Percentiles rank a stretch among this genome's conserved stretches.
Evolutionary conservation across 2,329 filamentous ascomycete species (phyloP).

Genomic region (Boeremia exigua): DNA sequence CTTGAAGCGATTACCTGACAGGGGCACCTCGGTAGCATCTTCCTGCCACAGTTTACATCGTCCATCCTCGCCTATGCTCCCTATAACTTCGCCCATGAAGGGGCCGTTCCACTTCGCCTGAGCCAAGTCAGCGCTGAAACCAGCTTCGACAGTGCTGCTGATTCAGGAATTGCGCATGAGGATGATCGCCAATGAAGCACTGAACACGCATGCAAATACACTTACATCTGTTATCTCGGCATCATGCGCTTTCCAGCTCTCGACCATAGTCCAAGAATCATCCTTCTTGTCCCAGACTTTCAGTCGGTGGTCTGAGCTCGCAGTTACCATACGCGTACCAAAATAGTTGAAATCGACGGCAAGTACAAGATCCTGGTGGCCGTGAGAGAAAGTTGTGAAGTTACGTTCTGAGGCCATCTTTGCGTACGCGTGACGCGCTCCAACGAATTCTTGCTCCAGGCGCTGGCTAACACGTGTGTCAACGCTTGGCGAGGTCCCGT

Average conservation of each 20-base stretch:
- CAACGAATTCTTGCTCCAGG: conserved; percentile 38
- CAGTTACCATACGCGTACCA: conserved; percentile 88
- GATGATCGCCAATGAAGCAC: no score
- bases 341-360: conserved; percentile 91
- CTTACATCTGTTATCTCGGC: conserved; percentile 86
- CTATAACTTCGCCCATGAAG: conserved; percentile 85
- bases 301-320: conserved; percentile 89
- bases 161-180: background rate
- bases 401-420: conserved; percentile 46
- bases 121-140: conserved; percentile 24
- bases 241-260: conserved; percentile 89
- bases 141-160: background rate
- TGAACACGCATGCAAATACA: conserved; percentile 16
- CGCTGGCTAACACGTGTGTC: conserved; percentile 33
- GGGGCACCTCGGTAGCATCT: conserved; percentile 77
- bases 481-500: conserved; percentile 35
- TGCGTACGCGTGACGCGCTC: conserved; percentile 37
- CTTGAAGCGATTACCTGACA: conserved; percentile 80
- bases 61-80: conserved; percentile 87
- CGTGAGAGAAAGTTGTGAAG: conserved; percentile 70
- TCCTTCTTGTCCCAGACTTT: conserved; percentile 87
- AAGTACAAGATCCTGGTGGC: conserved; percentile 80
- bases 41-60: conserved; percentile 93
- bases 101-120: conserved; percentile 94
- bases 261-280: conserved; percentile 78